phyloP scores from a whole-genome alignment of 495 filamentous ascomycete species.

The Acidomyces sp. region DNA sequence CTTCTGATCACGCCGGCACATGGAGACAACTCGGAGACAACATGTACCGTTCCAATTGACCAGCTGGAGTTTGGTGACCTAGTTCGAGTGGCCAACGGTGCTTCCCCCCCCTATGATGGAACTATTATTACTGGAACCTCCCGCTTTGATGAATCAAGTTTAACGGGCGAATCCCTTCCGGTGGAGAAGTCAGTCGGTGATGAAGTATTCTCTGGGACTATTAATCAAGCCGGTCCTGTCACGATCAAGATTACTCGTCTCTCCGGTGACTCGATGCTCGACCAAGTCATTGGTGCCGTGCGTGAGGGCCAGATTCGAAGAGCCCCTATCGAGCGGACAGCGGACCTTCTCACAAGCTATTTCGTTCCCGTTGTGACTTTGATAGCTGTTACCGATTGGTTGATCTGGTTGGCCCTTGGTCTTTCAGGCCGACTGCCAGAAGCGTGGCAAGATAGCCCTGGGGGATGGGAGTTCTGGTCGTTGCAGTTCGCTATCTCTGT shows the following conservation, averaged over 20 bases:
- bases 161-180: conserved; percentile 76
- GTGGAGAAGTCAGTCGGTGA: conserved; percentile 61
- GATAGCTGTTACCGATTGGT: conserved; percentile 68
- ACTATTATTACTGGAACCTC: conserved; percentile 48
- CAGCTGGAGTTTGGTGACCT: conserved; percentile 72
- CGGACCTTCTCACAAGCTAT: conserved; percentile 71
- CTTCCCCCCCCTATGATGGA: conserved; percentile 78
- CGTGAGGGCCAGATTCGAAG: conserved; percentile 81
- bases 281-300: conserved; percentile 79
- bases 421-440: conserved; percentile 50
- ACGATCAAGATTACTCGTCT: conserved; percentile 55
- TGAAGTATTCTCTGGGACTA: conserved; percentile 67
- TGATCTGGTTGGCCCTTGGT: conserved; percentile 71
- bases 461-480: conserved; percentile 77
- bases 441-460: conserved; percentile 54
- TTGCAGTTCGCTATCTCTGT: conserved; percentile 88
- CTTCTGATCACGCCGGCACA: conserved; percentile 40
- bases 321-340: conserved; percentile 75
- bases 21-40: conserved; percentile 12
- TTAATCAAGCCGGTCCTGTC: conserved; percentile 66
- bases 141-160: conserved; percentile 75
- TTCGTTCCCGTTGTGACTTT: conserved; percentile 80
- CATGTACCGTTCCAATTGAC: conserved; percentile 47
- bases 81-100: conserved; percentile 62
- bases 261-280: conserved; percentile 74